Conservation (phyloP, 306 rosid species). For the Lagenaria siceraria region DNA sequence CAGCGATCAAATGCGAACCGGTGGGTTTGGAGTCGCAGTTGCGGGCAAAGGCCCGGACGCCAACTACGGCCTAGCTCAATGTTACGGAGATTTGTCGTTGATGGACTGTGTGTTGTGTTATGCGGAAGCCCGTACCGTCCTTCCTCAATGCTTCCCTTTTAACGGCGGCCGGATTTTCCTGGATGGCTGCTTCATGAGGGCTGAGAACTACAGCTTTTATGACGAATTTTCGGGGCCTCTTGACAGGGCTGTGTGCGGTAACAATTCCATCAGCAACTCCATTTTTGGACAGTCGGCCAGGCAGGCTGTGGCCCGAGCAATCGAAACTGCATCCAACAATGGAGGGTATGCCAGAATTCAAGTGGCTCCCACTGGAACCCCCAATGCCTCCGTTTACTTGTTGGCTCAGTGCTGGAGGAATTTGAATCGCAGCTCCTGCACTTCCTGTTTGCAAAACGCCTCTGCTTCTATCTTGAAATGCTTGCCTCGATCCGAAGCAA, state of each 20-base stretch:
- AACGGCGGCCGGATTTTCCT: slow-evolving; percentile 62
- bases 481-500: slow-evolving; percentile 72
- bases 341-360: slow-evolving; percentile 40
- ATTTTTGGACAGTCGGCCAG: slow-evolving; percentile 32
- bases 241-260: slow-evolving; percentile 51
- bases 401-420: slow-evolving; percentile 80
- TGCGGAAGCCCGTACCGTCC: slow-evolving; percentile 69
- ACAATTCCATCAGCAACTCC: slow-evolving; percentile 31
- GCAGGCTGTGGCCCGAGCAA: slow-evolving; percentile 34
- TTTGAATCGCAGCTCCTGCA: slow-evolving; percentile 54
- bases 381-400: slow-evolving; percentile 47
- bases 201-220: slow-evolving; percentile 63
- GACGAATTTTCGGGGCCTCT: slow-evolving; percentile 39
- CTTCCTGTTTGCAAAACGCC: slow-evolving; percentile 61
- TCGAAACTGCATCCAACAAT: slow-evolving; percentile 28
- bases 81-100: slow-evolving; percentile 82
- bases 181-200: slow-evolving; percentile 95
- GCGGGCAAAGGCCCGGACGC: slow-evolving; percentile 58
- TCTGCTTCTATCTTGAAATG: slow-evolving; percentile 47
- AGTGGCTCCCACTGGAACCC: slow-evolving; percentile 21
- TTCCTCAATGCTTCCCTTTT: slow-evolving; percentile 69
- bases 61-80: slow-evolving; percentile 76
- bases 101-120: slow-evolving; percentile 75
- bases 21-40: slow-evolving; percentile 55
- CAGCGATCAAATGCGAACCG: slow-evolving; percentile 51